Conservation (phyloP, 768 basidiomycete species). For the Podaxis pistillaris region DNA sequence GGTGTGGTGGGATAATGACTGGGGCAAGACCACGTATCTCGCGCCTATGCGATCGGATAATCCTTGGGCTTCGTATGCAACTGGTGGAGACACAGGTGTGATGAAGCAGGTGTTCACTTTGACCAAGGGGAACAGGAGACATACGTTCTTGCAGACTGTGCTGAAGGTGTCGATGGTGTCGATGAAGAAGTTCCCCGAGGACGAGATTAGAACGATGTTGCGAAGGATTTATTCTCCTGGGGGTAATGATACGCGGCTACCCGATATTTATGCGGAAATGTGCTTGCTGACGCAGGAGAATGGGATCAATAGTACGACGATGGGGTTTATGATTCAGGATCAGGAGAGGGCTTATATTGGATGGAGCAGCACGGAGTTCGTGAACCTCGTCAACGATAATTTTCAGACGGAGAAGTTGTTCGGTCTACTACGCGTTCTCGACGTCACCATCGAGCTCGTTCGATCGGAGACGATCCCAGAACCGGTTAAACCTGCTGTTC, state of each 20-base stretch:
- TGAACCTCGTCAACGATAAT: neutral
- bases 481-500: constrained; percentile 12
- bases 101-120: constrained; percentile 25
- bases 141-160: constrained; percentile 21
- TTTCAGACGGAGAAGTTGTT: neutral
- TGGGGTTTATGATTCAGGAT: constrained; percentile 14
- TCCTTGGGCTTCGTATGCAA: constrained; percentile 16
- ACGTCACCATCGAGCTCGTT: constrained; percentile 14
- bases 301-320: constrained; percentile 11
- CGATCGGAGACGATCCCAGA: constrained; percentile 16
- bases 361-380: constrained; percentile 15
- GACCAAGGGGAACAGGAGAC: constrained; percentile 18
- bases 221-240: constrained; percentile 14
- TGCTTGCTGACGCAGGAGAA: constrained; percentile 14
- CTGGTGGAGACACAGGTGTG: constrained; percentile 17
- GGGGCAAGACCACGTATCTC: constrained; percentile 9
- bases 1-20: constrained; percentile 19
- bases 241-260: constrained; percentile 1
- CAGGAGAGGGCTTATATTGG: neutral
- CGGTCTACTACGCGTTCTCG: constrained; percentile 1
- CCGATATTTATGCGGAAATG: constrained; percentile 2
- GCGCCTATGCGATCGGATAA: constrained; percentile 17
- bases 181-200: constrained; percentile 8
- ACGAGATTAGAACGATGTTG: constrained; percentile 16
- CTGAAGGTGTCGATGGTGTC: constrained; percentile 17